Base-by-base conservation (phyloP, 192 early-diverging fungal genomes). In the Allomyces arbusculus region DNA sequence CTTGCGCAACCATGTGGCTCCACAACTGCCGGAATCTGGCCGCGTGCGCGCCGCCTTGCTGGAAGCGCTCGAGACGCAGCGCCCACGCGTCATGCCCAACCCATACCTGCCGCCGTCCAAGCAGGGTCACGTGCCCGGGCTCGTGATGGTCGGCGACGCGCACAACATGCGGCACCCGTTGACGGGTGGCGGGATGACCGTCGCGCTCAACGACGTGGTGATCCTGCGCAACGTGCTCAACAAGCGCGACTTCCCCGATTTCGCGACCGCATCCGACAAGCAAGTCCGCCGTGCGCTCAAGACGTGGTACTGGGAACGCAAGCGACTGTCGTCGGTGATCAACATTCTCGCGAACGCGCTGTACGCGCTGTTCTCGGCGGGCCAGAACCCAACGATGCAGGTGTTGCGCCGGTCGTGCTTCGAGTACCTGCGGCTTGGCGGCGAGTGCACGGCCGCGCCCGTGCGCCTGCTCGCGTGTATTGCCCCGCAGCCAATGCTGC, bases 121-220 rank as follows among this genome's bases (percentile, higher is more conserved):
- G n/a, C 90, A 93, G 71, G 69, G 70, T n/a, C 67, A 74, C 10
- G 70, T n/a, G 12, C 50, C 77, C 33, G 95, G 95, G 7, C 73
- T 93, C 9, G 78, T 96, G 58, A 71, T 94, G 16, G 72, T 96
- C 23, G 95, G 95, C 62, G 95, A 99, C 78, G 91, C 95, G 3
- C 85, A 91, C 74, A 99, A 99, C 70, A 93, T 96, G 79, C 82
- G 94, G 40, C 92, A 96, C 67, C 92, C 92, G 20, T 76, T 99
- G 64, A 96, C 92, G 0, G 94, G 94, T 61, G 92, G 89, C 65
- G 95, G 95, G 24, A 99, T 99, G 95, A 95, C 95, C 0, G 87
- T 99, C 0, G 95, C 84, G 1, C 79, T 96, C 50, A 92, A 88
- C 80, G 95, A 99, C 73, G 87, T 91, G 5, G 87, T 92, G 1